Conservation (phyloP, 2,329 filamentous ascomycete species). For the Lasiodiplodia hormozganensis region DNA sequence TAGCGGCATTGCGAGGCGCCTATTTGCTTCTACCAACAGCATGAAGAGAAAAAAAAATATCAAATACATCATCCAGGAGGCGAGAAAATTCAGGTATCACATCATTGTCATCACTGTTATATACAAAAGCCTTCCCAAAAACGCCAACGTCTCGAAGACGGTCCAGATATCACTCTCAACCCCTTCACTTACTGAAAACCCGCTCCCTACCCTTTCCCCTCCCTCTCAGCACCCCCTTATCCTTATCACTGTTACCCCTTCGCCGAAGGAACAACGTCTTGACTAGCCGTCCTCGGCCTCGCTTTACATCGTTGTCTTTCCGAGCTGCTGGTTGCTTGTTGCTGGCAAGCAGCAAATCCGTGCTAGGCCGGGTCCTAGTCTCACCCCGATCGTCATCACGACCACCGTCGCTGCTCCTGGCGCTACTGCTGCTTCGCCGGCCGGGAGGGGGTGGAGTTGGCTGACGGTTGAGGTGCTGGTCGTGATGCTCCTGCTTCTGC, state of each 20-base stretch:
- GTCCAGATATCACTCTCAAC: neutral
- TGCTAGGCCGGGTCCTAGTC: neutral
- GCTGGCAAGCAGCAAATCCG: neutral
- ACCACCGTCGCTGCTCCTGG: neutral
- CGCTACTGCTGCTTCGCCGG: neutral
- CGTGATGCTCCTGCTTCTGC: neutral
- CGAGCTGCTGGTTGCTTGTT: neutral
- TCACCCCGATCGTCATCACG: neutral
- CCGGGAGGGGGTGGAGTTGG: neutral
- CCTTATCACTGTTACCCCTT: neutral
- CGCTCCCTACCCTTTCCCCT: neutral
- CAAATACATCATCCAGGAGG: neutral
- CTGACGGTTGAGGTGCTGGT: neutral
- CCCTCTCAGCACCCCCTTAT: neutral
- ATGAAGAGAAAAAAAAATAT: neutral
- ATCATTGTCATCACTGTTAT: neutral
- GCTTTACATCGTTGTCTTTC: neutral
- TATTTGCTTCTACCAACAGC: neutral
- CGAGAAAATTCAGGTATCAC: neutral
- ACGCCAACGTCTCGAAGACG: neutral
- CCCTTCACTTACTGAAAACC: neutral
- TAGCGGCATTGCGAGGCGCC: slow-evolving; percentile 2
- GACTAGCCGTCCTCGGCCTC: neutral
- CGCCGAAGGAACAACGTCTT: neutral
- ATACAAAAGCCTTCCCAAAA: neutral